Evolutionary conservation across 2,329 filamentous ascomycete genomes (phyloP).

Genomic region (Chrysoporthe austroafricana): DNA sequence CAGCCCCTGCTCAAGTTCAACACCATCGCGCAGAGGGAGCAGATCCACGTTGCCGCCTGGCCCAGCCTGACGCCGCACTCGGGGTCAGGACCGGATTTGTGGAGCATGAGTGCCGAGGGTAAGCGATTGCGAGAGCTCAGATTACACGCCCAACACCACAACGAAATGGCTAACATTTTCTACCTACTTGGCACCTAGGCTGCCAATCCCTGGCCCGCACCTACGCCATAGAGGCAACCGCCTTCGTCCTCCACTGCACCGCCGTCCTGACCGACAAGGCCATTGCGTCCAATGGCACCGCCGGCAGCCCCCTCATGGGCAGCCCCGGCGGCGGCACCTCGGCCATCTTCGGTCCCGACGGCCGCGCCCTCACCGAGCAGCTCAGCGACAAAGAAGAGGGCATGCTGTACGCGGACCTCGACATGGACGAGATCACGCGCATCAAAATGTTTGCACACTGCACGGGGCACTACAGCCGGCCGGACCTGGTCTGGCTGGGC

Average conservation of each 20-base stretch:
- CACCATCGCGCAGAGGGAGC: slow-evolving; percentile 45
- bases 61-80: slow-evolving; percentile 35
- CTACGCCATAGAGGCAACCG: slow-evolving; percentile 59
- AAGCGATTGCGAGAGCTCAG: neutral
- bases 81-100: slow-evolving; percentile 30
- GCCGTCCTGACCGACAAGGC: slow-evolving; percentile 38
- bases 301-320: slow-evolving; percentile 28
- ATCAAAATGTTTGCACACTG: slow-evolving; percentile 19
- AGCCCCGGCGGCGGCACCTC: neutral
- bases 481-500: slow-evolving; percentile 27
- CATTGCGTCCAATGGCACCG: slow-evolving; percentile 26
- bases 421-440: slow-evolving; percentile 19
- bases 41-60: slow-evolving; percentile 55
- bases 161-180: no score
- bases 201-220: slow-evolving; percentile 52
- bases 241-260: slow-evolving; percentile 59
- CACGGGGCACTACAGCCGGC: slow-evolving; percentile 23
- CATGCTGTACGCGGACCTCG: slow-evolving; percentile 22
- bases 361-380: slow-evolving; percentile 22
- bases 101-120: slow-evolving; percentile 40
- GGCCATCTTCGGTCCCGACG: neutral
- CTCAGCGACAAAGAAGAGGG: slow-evolving; percentile 31
- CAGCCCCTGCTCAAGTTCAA: slow-evolving; percentile 55
- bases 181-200: neutral
- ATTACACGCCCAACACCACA: no score